Conservation (phyloP, 352 stramenopile species). For the Peronospora farinosa region DNA sequence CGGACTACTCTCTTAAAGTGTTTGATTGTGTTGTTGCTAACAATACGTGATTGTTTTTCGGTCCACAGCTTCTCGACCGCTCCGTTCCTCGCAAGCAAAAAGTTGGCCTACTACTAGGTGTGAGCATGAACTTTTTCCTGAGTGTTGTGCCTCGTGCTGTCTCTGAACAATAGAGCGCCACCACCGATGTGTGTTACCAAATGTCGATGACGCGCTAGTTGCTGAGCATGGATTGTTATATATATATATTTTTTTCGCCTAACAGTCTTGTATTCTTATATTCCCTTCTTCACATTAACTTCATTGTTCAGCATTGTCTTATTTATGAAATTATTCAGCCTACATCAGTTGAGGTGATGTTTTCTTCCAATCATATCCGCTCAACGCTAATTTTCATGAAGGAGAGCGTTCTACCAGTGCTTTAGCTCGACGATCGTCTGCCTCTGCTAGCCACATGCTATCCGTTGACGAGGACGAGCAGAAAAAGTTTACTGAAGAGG, state of each 20-base stretch:
- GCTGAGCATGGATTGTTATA: too few relatives aligned
- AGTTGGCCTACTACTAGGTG: conserved; percentile 72
- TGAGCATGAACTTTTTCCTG: conserved; percentile 88
- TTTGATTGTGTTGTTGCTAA: conserved; percentile 4
- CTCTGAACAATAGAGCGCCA: conserved; percentile 43
- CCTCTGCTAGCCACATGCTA: conserved; percentile 27
- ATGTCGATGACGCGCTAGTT: too few relatives aligned
- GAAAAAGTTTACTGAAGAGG: conserved; percentile 28
- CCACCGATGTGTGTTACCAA: background rate
- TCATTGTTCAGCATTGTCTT: too few relatives aligned
- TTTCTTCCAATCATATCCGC: conserved; percentile 23
- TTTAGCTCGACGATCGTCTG: background rate
- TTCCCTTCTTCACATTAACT: background rate
- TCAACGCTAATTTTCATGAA: conserved; percentile 8
- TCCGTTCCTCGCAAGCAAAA: conserved; percentile 85
- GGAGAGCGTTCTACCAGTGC: conserved; percentile 16
- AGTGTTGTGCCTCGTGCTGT: conserved; percentile 80
- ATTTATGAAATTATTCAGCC: background rate
- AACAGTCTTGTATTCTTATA: conserved; percentile 8
- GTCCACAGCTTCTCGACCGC: conserved; percentile 64
- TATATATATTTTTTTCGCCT: conserved; percentile 22
- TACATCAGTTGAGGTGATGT: background rate
- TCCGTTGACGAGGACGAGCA: conserved; percentile 38
- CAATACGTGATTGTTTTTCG: background rate
- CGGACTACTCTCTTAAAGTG: background rate